Evolutionary conservation across 176 grass and related monocot species (phyloP), one percentile per base, ranked within the genome.

Genomic region (Urochloa ruziziensis): DNA sequence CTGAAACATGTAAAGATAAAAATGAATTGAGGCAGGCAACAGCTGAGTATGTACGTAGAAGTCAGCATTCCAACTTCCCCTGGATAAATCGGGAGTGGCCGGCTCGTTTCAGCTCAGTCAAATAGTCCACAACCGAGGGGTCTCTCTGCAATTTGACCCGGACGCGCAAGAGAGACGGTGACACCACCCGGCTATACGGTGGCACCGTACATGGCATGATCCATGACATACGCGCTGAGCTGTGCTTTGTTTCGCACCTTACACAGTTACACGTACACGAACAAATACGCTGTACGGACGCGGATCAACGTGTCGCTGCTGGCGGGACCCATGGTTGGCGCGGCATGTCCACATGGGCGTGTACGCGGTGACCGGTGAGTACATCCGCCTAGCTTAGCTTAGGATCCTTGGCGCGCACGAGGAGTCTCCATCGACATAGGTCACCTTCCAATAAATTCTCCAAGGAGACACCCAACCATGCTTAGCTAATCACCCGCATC

Each of bases 221-320:
- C 23, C 37, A 4, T 81, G 70, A 81, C 85, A 2, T 74, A 87
- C 1, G 9, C 48, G 25, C 35, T 86, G 51, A 82, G 80, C 67
- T 59, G 24, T 32, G 6, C 52, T n/a, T 7, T 9, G 64, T 51
- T 37, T 37, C 36, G 6, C 36, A 37, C 36, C 36, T 37, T 5
- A 51, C 4, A 5, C 1, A 2, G 16, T 0, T 6, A 51, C 46
- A 4, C 13, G 14, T 48, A 48, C 46, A 48, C 3, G 23, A 17
- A 57, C 7, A 3, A 3, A 2, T 3, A 17, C 27, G 25, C 4
- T 32, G 61, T 34, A 36, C 32, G 62, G 30, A 36, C 32, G 16
- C 1, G 15, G 1, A 0, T 29, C 12, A 0, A 35, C 63, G 64
- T 67, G 64, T 67, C 34, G 34, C 64, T 67, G 64, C 64, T 2